Conservation (phyloP, 768 basidiomycete genomes). For the Lactarius psammicola region DNA sequence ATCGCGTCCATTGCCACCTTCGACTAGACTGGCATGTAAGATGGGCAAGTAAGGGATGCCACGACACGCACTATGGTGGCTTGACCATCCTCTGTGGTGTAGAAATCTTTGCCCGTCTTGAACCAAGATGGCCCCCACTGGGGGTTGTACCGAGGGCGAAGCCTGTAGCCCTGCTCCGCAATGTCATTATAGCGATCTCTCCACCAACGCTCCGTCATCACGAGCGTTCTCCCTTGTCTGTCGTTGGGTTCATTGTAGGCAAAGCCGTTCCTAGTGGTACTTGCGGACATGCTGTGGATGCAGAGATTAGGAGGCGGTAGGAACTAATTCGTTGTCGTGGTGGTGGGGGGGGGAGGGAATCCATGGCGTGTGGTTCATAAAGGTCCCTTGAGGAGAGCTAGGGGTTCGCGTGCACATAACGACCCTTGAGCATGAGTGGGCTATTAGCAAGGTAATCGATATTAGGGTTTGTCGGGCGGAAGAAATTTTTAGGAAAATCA, state of each 20-base stretch:
- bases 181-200: constrained; percentile 9
- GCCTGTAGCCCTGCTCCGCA: constrained; percentile 7
- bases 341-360: neutral
- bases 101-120: constrained; percentile 12
- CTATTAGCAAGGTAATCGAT: too few relatives aligned
- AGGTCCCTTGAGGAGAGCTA: neutral
- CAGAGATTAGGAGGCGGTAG: neutral
- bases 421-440: too few relatives aligned
- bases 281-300: neutral
- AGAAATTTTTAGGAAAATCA: too few relatives aligned
- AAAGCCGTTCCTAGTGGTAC: neutral
- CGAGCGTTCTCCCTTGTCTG: constrained; percentile 10
- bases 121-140: constrained; percentile 19
- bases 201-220: constrained; percentile 19
- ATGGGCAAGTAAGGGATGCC: neutral
- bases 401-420: neutral
- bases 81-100: constrained; percentile 16
- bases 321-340: neutral
- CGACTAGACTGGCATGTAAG: neutral
- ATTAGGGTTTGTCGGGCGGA: too few relatives aligned
- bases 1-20: constrained; percentile 1
- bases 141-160: constrained; percentile 22
- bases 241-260: neutral
- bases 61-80: constrained; percentile 9
- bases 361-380: constrained; percentile 1